Percentiles rank a stretch among this genome's conserved stretches.
phyloP scores from a whole-genome alignment of 805 yeast species.

The Hanseniaspora occidentalis region DNA sequence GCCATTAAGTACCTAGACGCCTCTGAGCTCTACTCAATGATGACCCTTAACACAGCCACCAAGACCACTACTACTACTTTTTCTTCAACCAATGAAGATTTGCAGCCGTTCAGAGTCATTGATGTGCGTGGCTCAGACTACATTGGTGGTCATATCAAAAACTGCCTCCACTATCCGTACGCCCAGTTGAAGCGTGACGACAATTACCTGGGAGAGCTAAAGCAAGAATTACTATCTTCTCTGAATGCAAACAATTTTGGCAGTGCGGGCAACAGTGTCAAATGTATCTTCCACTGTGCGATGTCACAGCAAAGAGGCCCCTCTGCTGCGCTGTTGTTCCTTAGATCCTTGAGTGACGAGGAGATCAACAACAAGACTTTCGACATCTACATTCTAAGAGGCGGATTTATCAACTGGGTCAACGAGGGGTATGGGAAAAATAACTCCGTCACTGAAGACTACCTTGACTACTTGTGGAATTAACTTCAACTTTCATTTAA shows the following conservation, averaged over 20 bases:
- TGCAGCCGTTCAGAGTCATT: slow-evolving; percentile 36
- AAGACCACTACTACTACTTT: too few species aligned
- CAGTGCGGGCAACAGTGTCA: slow-evolving; percentile 30
- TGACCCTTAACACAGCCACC: too few species aligned
- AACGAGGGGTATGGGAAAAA: slow-evolving; percentile 53
- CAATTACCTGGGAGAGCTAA: slow-evolving; percentile 42
- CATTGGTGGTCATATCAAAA: slow-evolving; percentile 42
- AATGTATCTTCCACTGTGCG: slow-evolving; percentile 74
- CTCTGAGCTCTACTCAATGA: slow-evolving; percentile 9
- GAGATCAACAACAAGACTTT: slow-evolving; percentile 21
- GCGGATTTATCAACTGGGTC: slow-evolving; percentile 87
- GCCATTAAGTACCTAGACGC: slow-evolving; percentile 18
- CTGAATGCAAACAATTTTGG: slow-evolving; percentile 12
- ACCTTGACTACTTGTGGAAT: slow-evolving; percentile 33
- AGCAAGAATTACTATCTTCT: slow-evolving; percentile 28
- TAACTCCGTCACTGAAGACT: slow-evolving; percentile 45
- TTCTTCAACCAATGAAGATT: too few species aligned
- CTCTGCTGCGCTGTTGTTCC: slow-evolving; percentile 55
- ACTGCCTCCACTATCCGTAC: slow-evolving; percentile 19
- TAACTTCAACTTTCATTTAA: background rate
- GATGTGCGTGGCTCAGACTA: slow-evolving; percentile 83
- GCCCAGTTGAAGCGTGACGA: slow-evolving; percentile 30
- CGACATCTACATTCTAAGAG: slow-evolving; percentile 58
- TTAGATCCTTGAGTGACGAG: slow-evolving; percentile 20
- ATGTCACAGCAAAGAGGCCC: slow-evolving; percentile 91